Evolutionary conservation across 306 rosid species (phyloP), one percentile per base, ranked within the genome.

Genomic region (Corylus avellana): DNA sequence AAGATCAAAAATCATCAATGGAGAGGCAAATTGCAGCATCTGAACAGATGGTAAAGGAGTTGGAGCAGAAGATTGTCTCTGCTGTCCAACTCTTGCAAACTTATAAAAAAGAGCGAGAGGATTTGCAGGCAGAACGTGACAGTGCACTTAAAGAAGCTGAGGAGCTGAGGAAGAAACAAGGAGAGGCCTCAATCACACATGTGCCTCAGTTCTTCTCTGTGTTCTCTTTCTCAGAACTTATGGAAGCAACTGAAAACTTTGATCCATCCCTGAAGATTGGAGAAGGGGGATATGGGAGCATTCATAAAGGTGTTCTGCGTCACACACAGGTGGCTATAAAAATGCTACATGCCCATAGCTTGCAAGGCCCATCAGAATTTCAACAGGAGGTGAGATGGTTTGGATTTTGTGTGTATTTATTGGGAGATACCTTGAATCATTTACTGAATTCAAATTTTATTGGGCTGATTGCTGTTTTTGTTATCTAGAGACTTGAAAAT

Each of bases 261-360:
- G 54, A 88, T 72, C 82, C 72, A 0, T 79, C 87, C 35, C 63
- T 84, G 78, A 88, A 86, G 87, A 86, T 88, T 13, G 92, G 92
- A 79, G 92, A 88, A 84, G 92, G 90, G 48, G 90, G 92, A 39
- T 86, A 86, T 68, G 92, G 92, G 77, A 86, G 76, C 62, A 88
- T 88, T 72, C 84, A 79, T 57, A 79, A 69, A 79, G 92, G 87
- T 61, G 29, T 78, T 53, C 35, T 88, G 71, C 90, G 90, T 42
- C 85, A 84, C 75, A 88, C 90, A 9, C 77, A 64, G 81, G 92
- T 88, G 47, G 92, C 92, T 74, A 81, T 88, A 77, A 88, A 88
- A 78, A 72, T 75, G 78, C 84, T 79, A 32, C 59, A 79, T n/a
- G 51, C 89, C 49, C 76, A 77, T 68, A 86, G 90, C 70, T 69